Evolutionary conservation across 2,329 filamentous ascomycete species (phyloP), one percentile per base, ranked within the genome.

Genomic region (Grosmannia serpens): DNA sequence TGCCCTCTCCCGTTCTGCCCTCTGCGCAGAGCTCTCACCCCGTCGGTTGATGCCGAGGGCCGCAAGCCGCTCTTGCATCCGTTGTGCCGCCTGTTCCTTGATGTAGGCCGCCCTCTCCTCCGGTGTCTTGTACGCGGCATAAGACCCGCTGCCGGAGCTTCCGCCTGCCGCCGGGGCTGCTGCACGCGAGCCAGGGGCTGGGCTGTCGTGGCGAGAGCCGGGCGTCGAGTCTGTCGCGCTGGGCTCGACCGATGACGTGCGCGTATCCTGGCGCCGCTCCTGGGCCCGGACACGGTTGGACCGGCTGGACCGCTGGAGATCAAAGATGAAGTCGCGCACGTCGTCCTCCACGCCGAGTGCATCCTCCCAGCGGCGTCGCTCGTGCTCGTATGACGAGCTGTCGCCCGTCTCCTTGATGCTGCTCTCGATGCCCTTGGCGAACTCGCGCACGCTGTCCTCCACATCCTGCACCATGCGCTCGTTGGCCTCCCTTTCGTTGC

Each of bases 391-490:
- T 3, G 85, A 83, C 46, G 85, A 86, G 65, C 86, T 88, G 62
- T 87, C 83, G 49, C 78, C 82, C 49, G 86, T 88, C 59, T 95
- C 89, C 69, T 94, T 94, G 29, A 99, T 81, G 67, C 78, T 91
- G 65, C 94, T 87, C 69, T 97, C 91, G 55, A 99, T 83, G 62
- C 89, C 85, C 52, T 81, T 84, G 55, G 89, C 83, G 68, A 96
- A 96, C 58, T 95, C 91, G 31, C 86, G 86, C 52, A 97, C 91
- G 67, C 91, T 96, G 50, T 97, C 94, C 69, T 99, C 94, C 1
- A 99, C 92, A 71, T 99, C 94, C 57, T 85, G 85, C 27, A 96
- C 92, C 92, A 99, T 96, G 59, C 88, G 85, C 72, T 99, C 94
- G 66, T 97, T 96, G 66, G 89, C 89, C 69, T 97, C 92, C 66